Conservation (phyloP, 225 moss, liverwort and hornwort species). For the Polytrichum commune region DNA sequence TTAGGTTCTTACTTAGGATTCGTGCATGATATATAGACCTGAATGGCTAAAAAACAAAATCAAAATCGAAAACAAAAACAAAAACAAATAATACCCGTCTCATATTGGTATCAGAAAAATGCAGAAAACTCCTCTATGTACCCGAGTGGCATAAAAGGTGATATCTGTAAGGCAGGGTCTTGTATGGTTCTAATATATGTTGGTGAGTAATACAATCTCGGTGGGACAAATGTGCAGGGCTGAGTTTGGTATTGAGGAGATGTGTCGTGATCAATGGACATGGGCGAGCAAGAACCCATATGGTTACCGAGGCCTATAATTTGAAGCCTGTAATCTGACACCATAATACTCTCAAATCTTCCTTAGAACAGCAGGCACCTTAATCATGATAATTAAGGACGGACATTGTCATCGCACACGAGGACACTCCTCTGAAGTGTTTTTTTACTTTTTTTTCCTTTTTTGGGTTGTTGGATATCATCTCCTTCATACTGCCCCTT, state of each 20-base stretch:
- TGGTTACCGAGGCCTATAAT: conserved; percentile 47
- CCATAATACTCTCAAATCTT: conserved; percentile 14
- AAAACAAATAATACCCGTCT: too few species aligned
- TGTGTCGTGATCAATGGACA: conserved; percentile 95
- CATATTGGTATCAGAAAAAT: too few species aligned
- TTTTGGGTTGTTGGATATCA: not conserved
- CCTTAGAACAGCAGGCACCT: conserved; percentile 13
- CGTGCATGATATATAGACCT: too few species aligned
- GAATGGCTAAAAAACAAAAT: too few species aligned
- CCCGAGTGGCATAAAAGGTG: too few species aligned
- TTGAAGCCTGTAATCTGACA: not conserved
- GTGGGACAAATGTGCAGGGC: conserved; percentile 54
- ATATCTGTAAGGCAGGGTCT: too few species aligned
- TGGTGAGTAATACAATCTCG: too few species aligned
- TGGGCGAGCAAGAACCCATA: conserved; percentile 91
- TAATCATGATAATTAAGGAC: conserved; percentile 9
- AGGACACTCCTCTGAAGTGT: not conserved
- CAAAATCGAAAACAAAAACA: too few species aligned
- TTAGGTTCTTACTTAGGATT: too few species aligned
- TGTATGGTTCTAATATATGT: too few species aligned
- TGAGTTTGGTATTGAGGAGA: conserved; percentile 66
- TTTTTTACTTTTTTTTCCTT: not conserved
- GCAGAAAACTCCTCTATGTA: too few species aligned
- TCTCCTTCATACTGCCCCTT: not conserved
- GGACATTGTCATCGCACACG: not conserved